Evolutionary conservation across 2,329 filamentous ascomycete species (phyloP).

Genomic region (Cytospora piceae): DNA sequence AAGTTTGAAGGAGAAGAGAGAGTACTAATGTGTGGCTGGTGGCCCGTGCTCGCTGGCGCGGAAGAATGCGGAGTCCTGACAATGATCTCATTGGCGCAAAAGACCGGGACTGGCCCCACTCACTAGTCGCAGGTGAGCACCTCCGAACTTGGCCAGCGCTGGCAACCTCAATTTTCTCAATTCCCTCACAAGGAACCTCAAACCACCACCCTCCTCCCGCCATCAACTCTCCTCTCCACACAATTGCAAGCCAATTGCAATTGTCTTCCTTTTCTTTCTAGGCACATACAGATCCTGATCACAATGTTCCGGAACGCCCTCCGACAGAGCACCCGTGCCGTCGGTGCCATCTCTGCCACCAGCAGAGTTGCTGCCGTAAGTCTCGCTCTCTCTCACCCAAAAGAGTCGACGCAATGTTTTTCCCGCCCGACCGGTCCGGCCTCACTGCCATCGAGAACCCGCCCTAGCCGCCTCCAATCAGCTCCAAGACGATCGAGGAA

Average conservation of each 20-base stretch:
- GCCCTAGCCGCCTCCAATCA: slow-evolving; percentile 41
- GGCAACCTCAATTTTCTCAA: slow-evolving; percentile 29
- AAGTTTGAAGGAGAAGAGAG: too few species aligned
- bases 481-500: slow-evolving; percentile 39
- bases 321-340: slow-evolving; percentile 93
- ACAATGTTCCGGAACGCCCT: slow-evolving; percentile 98
- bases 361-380: slow-evolving; percentile 94
- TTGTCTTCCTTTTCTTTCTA: slow-evolving; percentile 59
- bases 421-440: slow-evolving; percentile 44
- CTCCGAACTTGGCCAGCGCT: slow-evolving; percentile 36
- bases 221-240: slow-evolving; percentile 62
- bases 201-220: slow-evolving; percentile 47
- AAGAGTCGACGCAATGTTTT: slow-evolving; percentile 28
- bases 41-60: neutral
- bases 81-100: slow-evolving; percentile 31
- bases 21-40: neutral
- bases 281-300: slow-evolving; percentile 56
- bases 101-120: slow-evolving; percentile 23
- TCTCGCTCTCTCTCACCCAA: slow-evolving; percentile 46
- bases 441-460: slow-evolving; percentile 52
- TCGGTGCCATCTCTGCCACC: slow-evolving; percentile 89
- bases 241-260: slow-evolving; percentile 66
- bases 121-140: slow-evolving; percentile 20
- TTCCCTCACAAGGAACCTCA: slow-evolving; percentile 37
- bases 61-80: slow-evolving; percentile 1